Conservation (phyloP, 2,329 filamentous ascomycete species). For the Xylariomycetidae sp. region DNA sequence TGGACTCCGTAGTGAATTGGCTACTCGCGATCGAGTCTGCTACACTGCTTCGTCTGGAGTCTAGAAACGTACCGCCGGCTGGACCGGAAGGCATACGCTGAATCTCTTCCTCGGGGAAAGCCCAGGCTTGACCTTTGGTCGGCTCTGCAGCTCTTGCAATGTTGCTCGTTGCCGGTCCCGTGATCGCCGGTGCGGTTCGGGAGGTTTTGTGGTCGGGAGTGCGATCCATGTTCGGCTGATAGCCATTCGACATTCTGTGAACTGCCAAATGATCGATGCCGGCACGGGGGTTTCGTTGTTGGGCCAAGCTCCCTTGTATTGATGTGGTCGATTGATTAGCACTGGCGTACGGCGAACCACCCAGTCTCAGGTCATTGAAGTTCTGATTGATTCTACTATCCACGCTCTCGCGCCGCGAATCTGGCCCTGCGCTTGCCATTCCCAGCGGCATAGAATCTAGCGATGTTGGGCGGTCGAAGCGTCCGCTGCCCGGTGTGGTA, state of each 20-base stretch:
- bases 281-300: conserved; percentile 55
- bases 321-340: conserved; percentile 73
- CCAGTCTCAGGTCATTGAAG: conserved; percentile 64
- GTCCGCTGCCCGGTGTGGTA: conserved; percentile 40
- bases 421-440: conserved; percentile 31
- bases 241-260: conserved; percentile 59
- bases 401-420: conserved; percentile 69
- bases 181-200: conserved; percentile 69
- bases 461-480: conserved; percentile 38
- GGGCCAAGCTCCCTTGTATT: conserved; percentile 63
- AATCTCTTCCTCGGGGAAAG: conserved; percentile 70
- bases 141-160: conserved; percentile 69
- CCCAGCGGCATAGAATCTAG: conserved; percentile 32
- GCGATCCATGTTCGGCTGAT: conserved; percentile 54
- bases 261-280: conserved; percentile 46
- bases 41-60: conserved; percentile 69
- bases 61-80: conserved; percentile 44
- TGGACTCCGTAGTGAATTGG: conserved; percentile 69
- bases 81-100: conserved; percentile 42
- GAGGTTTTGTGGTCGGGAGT: conserved; percentile 51
- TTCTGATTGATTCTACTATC: conserved; percentile 72
- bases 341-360: conserved; percentile 66
- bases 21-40: conserved; percentile 75
- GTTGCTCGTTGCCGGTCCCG: conserved; percentile 58
- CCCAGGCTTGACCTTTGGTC: conserved; percentile 78